Conservation (phyloP, 2,329 filamentous ascomycete genomes). For the Exserohilum rostratum region DNA sequence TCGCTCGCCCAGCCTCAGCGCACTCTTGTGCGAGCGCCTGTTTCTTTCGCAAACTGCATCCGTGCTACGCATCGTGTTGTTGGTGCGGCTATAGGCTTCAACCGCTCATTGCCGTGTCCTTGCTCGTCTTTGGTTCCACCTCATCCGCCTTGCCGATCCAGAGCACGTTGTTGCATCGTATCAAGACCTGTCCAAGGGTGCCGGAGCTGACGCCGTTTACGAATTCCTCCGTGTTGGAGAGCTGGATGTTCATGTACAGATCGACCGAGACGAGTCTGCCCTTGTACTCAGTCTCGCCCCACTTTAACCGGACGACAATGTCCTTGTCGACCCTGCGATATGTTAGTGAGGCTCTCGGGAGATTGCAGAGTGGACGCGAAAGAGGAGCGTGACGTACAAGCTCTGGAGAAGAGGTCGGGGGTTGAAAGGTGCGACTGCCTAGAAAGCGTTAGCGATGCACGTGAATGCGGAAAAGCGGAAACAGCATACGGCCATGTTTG, state of each 20-base stretch:
- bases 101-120: conserved; percentile 50
- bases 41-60: background rate
- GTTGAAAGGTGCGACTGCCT: conserved; percentile 81
- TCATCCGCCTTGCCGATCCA: conserved; percentile 74
- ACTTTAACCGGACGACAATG: conserved; percentile 92
- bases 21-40: background rate
- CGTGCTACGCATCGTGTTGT: conserved; percentile 3
- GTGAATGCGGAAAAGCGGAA: too few species aligned
- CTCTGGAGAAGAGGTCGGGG: conserved; percentile 95
- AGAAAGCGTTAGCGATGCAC: conserved; percentile 21
- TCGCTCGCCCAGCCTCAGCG: background rate
- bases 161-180: conserved; percentile 98
- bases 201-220: conserved; percentile 86
- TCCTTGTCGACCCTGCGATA: conserved; percentile 78
- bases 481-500: conserved; percentile 49
- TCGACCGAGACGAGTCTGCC: conserved; percentile 91
- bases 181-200: conserved; percentile 86
- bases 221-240: conserved; percentile 89
- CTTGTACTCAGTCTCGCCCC: conserved; percentile 97
- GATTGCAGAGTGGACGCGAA: background rate
- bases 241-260: conserved; percentile 98
- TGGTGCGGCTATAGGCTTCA: conserved; percentile 29
- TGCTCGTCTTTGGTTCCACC: conserved; percentile 49
- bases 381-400: conserved; percentile 65
- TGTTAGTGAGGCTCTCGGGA: conserved; percentile 12